A percentile compares a stretch with the other conserved stretches of the same genome.
Conservation (phyloP, 768 basidiomycete species). For the Xerocomus potaroensis region DNA sequence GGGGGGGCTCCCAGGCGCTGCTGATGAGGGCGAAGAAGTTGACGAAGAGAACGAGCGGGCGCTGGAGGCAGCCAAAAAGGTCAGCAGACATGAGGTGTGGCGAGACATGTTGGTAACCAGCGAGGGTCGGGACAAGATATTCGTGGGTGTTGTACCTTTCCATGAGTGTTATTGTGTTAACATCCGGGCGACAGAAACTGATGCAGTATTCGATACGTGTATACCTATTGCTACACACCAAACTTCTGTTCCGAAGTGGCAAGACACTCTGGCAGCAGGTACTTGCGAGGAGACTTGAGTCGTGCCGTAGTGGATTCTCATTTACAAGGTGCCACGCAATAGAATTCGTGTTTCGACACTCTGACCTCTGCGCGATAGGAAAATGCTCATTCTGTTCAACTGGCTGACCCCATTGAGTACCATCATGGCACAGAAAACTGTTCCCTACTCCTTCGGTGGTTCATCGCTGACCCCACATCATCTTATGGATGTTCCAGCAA, state of each 20-base stretch:
- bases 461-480: conserved; percentile 24
- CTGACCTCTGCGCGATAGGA: conserved; percentile 41
- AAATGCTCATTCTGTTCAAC: conserved; percentile 77
- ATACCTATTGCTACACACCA: conserved; percentile 66
- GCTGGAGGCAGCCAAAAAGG: conserved; percentile 41
- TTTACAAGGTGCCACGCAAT: conserved; percentile 56
- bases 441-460: conserved; percentile 48
- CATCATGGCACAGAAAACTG: conserved; percentile 65
- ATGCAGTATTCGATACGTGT: conserved; percentile 80
- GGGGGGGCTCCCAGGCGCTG: conserved; percentile 14
- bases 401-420: conserved; percentile 75
- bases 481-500: conserved; percentile 12
- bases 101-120: conserved; percentile 74
- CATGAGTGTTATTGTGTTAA: background rate
- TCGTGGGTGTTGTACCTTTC: conserved; percentile 47
- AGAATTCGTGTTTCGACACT: background rate
- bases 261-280: conserved; percentile 49
- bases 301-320: conserved; percentile 57
- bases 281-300: conserved; percentile 55
- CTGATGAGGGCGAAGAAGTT: conserved; percentile 38
- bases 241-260: conserved; percentile 45
- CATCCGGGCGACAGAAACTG: conserved; percentile 56
- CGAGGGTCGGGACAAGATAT: conserved; percentile 78
- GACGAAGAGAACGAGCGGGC: conserved; percentile 47
- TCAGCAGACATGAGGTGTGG: conserved; percentile 70